Conservation (phyloP, 2,329 filamentous ascomycete species). For the Cladosporium sphaerospermum region DNA sequence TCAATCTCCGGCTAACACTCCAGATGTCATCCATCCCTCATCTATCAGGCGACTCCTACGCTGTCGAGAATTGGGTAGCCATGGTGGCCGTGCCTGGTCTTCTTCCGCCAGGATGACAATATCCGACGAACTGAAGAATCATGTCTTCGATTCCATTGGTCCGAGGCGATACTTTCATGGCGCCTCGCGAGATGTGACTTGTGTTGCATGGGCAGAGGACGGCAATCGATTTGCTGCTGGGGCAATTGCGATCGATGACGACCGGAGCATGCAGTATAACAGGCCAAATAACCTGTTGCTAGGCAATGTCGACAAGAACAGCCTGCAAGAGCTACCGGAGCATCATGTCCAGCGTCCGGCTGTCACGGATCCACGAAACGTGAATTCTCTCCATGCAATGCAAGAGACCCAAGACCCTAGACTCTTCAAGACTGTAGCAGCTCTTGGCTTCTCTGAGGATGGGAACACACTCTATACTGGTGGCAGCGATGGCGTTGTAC, state of each 20-base stretch:
- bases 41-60: constrained; percentile 20
- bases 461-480: constrained; percentile 31
- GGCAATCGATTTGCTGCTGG: constrained; percentile 52
- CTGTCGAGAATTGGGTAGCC: constrained; percentile 23
- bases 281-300: constrained; percentile 51
- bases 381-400: constrained; percentile 42
- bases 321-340: constrained; percentile 48
- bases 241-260: constrained; percentile 50
- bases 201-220: constrained; percentile 51
- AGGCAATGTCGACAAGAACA: constrained; percentile 39
- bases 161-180: constrained; percentile 47
- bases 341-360: constrained; percentile 44
- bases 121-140: constrained; percentile 25
- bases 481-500: constrained; percentile 49
- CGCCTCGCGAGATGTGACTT: constrained; percentile 53
- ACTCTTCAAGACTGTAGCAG: constrained; percentile 52
- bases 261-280: constrained; percentile 55
- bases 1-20: background rate
- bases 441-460: constrained; percentile 46
- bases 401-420: constrained; percentile 44
- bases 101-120: background rate
- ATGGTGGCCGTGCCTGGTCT: constrained; percentile 16
- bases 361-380: constrained; percentile 27
- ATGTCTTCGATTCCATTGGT: constrained; percentile 36
- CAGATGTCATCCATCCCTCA: constrained; percentile 10